Evolutionary conservation across 164 flowering plant species (phyloP), one percentile per base, ranked within the genome.

Genomic region (Liquidambar formosana): DNA sequence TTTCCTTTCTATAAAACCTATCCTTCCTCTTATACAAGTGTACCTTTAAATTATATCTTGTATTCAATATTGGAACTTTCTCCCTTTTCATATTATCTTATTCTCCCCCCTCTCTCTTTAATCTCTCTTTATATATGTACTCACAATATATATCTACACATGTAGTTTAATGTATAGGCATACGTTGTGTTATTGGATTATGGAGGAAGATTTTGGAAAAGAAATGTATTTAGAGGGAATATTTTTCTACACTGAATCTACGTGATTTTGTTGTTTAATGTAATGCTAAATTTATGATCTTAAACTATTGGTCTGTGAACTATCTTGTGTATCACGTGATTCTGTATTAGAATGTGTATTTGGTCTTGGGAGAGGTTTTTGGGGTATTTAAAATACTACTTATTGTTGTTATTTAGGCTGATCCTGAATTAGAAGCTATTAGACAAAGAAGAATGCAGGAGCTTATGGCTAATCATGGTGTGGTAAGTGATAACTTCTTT

Each of bases 401-500:
- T 57, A 1, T 22, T 51, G 33, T 65, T 41, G 8, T 43, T 47
- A 28, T 74, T 51, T 74, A 92, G 97, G 96, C 86, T 75, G 99
- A 95, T 76, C 97, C 97, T 15, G 99, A 95, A 65, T 70, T 95
- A 63, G 99, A 93, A 83, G 99, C 97, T 63, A 92, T 95, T 66
- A 84, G 99, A 75, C 93, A 92, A 72, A 87, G 97, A 83, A 91
- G 97, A 78, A 95, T 92, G 97, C 99, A 92, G 78, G 97, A 95
- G 81, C 85, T 95, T 53, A 95, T 92, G 99, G 89, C 93, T 64
- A 96, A 91, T 65, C 93, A 73, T 63, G 93, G 97, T 27, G 23
- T 33, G 80, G 97, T 91, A 80, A 77, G 83, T 64, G 46, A 48
- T 61, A 15, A 27, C 15, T n/a, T 56, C 33, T 57, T 47, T 64